Conservation (phyloP, 805 yeast species). For the Monosporozyma solicola region DNA sequence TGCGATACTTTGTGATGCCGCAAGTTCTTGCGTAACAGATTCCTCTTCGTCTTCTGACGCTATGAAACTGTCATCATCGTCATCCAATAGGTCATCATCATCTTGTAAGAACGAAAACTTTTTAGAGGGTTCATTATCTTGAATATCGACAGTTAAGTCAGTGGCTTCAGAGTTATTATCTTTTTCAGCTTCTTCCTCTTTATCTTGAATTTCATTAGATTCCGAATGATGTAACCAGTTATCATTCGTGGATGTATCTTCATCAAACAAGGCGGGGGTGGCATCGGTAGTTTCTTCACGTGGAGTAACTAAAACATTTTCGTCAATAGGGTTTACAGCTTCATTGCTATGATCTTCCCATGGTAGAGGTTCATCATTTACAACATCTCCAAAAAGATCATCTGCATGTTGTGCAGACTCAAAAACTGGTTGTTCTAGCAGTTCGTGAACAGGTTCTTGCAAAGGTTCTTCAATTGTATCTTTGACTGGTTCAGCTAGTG, state of each 20-base stretch:
- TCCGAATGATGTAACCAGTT: neutral
- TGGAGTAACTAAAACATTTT: neutral
- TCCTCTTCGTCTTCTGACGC: conserved; percentile 25
- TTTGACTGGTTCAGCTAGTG: too few relatives aligned
- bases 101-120: conserved; percentile 34
- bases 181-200: neutral
- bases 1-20: too few relatives aligned
- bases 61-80: conserved; percentile 28
- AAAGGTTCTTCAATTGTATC: too few relatives aligned
- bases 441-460: too few relatives aligned
- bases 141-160: neutral
- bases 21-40: neutral
- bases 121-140: conserved; percentile 1
- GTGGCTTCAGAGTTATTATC: neutral
- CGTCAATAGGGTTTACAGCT: neutral
- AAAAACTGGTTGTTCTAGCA: neutral
- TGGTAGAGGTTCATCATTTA: neutral
- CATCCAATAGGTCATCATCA: conserved; percentile 40
- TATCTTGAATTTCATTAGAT: neutral
- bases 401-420: neutral
- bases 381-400: neutral
- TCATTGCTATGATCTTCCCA: neutral
- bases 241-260: neutral
- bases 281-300: neutral
- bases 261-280: neutral